Percentiles rank a stretch among this genome's conserved stretches.
phyloP scores from a whole-genome alignment of 2,329 filamentous ascomycete genomes.

The Blastomyces gilchristii region DNA sequence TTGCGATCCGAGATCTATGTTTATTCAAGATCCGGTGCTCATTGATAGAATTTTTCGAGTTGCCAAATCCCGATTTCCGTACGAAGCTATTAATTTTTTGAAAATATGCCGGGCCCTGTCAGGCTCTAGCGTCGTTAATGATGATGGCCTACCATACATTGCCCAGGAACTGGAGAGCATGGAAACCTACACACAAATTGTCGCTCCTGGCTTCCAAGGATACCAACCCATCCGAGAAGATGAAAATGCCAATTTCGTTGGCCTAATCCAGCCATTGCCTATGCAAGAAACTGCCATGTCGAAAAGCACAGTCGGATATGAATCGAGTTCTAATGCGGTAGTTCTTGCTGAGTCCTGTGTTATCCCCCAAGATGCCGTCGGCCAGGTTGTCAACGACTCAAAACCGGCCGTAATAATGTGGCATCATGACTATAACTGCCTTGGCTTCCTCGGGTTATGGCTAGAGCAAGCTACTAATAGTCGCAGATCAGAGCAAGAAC shows the following conservation, averaged over 20 bases:
- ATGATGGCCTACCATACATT: slow-evolving; percentile 44
- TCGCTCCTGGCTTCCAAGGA: slow-evolving; percentile 60
- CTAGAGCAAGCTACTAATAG: slow-evolving; percentile 39
- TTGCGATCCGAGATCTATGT: slow-evolving; percentile 38
- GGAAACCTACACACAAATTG: slow-evolving; percentile 62
- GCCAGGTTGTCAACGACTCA: slow-evolving; percentile 63
- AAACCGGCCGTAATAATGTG: slow-evolving; percentile 66
- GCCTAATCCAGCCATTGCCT: slow-evolving; percentile 49
- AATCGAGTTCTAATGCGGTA: slow-evolving; percentile 23
- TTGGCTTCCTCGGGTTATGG: slow-evolving; percentile 68
- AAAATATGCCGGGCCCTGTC: slow-evolving; percentile 58
- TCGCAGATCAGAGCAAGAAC: slow-evolving; percentile 44
- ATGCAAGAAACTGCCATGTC: slow-evolving; percentile 28
- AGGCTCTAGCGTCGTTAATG: slow-evolving; percentile 34
- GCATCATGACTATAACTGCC: slow-evolving; percentile 62
- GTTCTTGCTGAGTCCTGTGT: slow-evolving; percentile 29
- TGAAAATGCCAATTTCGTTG: slow-evolving; percentile 70
- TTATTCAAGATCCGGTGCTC: slow-evolving; percentile 48
- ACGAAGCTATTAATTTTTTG: slow-evolving; percentile 71
- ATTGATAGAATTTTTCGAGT: slow-evolving; percentile 53
- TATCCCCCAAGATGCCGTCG: slow-evolving; percentile 31
- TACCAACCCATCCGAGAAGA: slow-evolving; percentile 77
- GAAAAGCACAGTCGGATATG: slow-evolving; percentile 1
- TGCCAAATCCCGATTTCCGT: slow-evolving; percentile 69
- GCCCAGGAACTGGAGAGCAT: slow-evolving; percentile 58